Evolutionary conservation across 140 eudicot genomes (phyloP).

Genomic region (Stevia rebaudiana): DNA sequence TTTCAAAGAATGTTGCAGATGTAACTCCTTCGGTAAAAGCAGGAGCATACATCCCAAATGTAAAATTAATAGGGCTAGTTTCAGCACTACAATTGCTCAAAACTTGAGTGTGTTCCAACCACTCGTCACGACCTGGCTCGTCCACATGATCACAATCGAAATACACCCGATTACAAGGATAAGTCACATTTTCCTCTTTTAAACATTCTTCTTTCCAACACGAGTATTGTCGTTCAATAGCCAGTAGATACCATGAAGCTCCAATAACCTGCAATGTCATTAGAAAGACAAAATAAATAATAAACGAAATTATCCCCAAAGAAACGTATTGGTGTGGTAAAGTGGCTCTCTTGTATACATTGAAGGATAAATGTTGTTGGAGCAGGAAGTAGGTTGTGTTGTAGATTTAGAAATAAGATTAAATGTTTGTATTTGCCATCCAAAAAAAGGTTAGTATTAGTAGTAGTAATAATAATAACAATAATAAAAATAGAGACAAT

Average conservation of each 20-base stretch:
- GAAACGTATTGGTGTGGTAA: no score
- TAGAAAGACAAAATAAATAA: constrained; percentile 16
- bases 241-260: constrained; percentile 63
- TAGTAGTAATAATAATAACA: no score
- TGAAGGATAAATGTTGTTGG: no score
- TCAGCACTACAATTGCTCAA: constrained; percentile 46
- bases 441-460: no score
- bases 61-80: constrained; percentile 32
- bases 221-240: constrained; percentile 53
- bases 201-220: constrained; percentile 70
- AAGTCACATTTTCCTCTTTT: constrained; percentile 29
- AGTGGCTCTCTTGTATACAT: no score
- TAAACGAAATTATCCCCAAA: background rate
- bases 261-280: constrained; percentile 71
- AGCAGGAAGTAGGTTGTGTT: no score
- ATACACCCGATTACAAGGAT: constrained; percentile 38
- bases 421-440: no score
- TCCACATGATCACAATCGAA: constrained; percentile 38
- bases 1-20: constrained; percentile 42
- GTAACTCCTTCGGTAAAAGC: constrained; percentile 53
- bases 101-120: constrained; percentile 51
- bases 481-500: no score
- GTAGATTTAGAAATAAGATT: no score
- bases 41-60: constrained; percentile 65
- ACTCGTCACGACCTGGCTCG: constrained; percentile 28